Conservation (phyloP, 352 stramenopile genomes). For the Thraustochytrium sp. region DNA sequence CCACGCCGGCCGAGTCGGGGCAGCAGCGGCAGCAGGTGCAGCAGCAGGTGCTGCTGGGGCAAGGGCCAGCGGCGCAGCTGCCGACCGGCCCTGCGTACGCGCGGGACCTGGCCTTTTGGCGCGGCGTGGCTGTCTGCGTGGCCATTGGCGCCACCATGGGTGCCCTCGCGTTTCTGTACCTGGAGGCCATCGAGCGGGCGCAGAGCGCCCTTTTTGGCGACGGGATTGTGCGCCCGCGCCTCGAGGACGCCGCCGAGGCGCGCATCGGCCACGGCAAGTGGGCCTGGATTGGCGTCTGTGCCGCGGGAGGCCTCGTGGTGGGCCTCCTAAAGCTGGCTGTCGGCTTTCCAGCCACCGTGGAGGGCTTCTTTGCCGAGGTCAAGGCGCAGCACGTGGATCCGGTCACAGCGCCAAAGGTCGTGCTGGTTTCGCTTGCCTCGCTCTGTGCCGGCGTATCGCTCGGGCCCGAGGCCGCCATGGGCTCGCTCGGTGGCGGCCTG, state of each 20-base stretch:
- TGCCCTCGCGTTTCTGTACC: conserved; percentile 6
- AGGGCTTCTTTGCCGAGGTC: conserved; percentile 46
- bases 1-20: not conserved
- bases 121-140: not conserved
- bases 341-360: conserved; percentile 27
- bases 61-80: not conserved
- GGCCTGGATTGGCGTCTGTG: conserved; percentile 36
- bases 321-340: conserved; percentile 35
- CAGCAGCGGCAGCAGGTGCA: not conserved
- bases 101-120: conserved; percentile 32
- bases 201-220: conserved; percentile 12
- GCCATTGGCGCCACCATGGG: conserved; percentile 42
- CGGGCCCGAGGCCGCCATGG: conserved; percentile 45
- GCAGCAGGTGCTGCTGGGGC: not conserved
- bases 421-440: conserved; percentile 40
- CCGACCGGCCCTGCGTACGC: conserved; percentile 44
- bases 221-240: not conserved
- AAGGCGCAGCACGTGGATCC: conserved; percentile 43
- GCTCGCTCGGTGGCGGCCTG: conserved; percentile 42
- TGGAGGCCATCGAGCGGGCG: conserved; percentile 12
- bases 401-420: conserved; percentile 25
- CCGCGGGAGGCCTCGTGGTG: conserved; percentile 26
- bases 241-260: not conserved
- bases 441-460: conserved; percentile 25
- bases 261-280: conserved; percentile 24